These are phyloP conservation scores for Ophiostoma tasmaniense DNA, from an alignment of 2,329 filamentous ascomycete species.

Conservation along the genomic window DNA sequence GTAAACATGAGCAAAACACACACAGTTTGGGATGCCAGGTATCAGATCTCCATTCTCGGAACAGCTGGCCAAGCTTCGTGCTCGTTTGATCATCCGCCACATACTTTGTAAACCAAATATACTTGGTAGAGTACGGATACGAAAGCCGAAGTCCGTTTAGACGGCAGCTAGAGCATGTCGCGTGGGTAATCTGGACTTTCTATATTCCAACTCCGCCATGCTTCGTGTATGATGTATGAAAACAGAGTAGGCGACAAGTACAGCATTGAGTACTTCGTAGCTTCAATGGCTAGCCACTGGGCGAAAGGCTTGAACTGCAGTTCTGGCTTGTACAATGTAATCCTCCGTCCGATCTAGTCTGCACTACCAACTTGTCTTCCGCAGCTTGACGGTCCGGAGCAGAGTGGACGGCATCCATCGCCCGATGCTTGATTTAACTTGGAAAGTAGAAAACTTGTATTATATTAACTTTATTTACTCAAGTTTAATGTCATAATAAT, in stretches of 20 bases:
- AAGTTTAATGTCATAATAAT: no score
- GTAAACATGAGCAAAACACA: neutral
- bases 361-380: neutral
- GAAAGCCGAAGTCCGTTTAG: neutral
- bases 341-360: neutral
- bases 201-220: neutral
- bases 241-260: neutral
- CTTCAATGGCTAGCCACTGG: neutral
- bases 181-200: neutral
- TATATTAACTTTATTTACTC: no score
- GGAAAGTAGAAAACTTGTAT: neutral
- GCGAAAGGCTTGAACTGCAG: neutral
- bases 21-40: neutral
- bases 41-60: neutral
- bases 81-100: conserved; percentile 1
- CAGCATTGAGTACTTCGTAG: no score
- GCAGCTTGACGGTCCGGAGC: neutral
- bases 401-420: neutral
- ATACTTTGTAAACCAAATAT: neutral
- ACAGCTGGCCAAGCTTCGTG: neutral
- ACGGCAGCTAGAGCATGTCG: no score
- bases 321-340: no score
- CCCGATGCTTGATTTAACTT: neutral
- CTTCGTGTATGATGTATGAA: neutral
- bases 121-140: neutral